Conservation (phyloP, 345 rosid species). For the Erodium maritimum region DNA sequence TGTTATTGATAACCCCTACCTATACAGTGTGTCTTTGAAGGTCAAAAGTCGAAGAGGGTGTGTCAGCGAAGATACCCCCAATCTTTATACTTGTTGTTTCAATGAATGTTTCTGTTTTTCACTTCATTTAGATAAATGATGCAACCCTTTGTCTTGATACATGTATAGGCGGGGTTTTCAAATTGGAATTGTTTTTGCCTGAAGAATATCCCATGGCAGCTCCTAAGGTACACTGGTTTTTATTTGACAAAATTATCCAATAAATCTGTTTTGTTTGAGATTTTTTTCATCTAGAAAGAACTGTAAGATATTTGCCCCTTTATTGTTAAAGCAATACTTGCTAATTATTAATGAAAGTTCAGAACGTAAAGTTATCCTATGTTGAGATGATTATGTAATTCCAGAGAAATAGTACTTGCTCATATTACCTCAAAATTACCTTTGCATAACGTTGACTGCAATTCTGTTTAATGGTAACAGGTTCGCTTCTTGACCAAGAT, state of each 20-base stretch:
- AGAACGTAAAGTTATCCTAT: neutral
- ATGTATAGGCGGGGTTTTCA: slow-evolving; percentile 33
- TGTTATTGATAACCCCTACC: too few species aligned
- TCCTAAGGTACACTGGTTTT: slow-evolving; percentile 19
- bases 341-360: too few species aligned
- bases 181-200: slow-evolving; percentile 36
- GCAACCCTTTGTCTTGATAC: neutral
- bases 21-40: too few species aligned
- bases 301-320: neutral
- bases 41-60: too few species aligned
- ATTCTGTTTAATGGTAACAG: slow-evolving; percentile 12
- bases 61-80: too few species aligned
- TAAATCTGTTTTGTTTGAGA: too few species aligned
- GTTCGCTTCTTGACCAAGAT: slow-evolving; percentile 38
- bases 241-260: too few species aligned
- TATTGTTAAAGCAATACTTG: too few species aligned
- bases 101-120: neutral
- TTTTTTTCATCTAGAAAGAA: neutral
- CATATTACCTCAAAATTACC: too few species aligned
- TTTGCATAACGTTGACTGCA: too few species aligned
- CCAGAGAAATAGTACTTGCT: too few species aligned
- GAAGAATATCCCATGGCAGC: slow-evolving; percentile 44
- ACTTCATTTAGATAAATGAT: neutral
- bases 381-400: neutral
- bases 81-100: neutral